These are phyloP conservation scores for Arxiozyma slooffiae DNA, from an alignment of 1,139 yeast species.

Conservation along the genomic window DNA sequence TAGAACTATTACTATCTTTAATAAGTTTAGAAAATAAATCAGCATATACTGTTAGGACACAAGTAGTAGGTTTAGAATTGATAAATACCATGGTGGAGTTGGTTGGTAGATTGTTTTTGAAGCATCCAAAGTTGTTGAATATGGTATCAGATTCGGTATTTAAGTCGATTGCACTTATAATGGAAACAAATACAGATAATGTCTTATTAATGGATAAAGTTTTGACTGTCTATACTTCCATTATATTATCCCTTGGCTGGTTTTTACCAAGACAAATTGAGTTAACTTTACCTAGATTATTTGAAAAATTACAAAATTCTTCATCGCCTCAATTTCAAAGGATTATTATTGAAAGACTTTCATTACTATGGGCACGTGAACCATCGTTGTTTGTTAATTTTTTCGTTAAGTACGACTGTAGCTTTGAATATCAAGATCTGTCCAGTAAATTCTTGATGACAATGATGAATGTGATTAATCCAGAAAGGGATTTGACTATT, in stretches of 20 bases:
- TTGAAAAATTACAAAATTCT: conserved; percentile 17
- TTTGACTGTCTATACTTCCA: conserved; percentile 62
- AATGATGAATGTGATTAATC: conserved; percentile 65
- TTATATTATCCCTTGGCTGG: conserved; percentile 49
- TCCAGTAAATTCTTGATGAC: conserved; percentile 58
- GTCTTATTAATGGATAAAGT: conserved; percentile 64
- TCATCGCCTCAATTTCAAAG: conserved; percentile 49
- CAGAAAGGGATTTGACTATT: conserved; percentile 78
- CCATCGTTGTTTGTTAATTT: conserved; percentile 68
- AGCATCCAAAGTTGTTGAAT: conserved; percentile 56
- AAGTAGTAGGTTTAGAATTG: conserved; percentile 64
- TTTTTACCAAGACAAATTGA: conserved; percentile 60
- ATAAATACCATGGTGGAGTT: conserved; percentile 75
- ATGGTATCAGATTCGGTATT: conserved; percentile 71
- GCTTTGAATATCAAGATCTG: conserved; percentile 74
- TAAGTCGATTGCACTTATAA: conserved; percentile 69
- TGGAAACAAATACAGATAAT: conserved; percentile 52
- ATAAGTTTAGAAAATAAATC: conserved; percentile 73
- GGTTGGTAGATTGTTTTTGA: conserved; percentile 56
- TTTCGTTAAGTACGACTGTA: conserved; percentile 83
- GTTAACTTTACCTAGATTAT: conserved; percentile 39
- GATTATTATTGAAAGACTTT: conserved; percentile 70
- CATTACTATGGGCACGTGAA: conserved; percentile 74
- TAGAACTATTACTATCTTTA: conserved; percentile 70
- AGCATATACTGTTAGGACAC: conserved; percentile 53